These are phyloP conservation scores for Fragaria ananassa DNA, from an alignment of 306 rosid genomes.

Conservation along the genomic window DNA sequence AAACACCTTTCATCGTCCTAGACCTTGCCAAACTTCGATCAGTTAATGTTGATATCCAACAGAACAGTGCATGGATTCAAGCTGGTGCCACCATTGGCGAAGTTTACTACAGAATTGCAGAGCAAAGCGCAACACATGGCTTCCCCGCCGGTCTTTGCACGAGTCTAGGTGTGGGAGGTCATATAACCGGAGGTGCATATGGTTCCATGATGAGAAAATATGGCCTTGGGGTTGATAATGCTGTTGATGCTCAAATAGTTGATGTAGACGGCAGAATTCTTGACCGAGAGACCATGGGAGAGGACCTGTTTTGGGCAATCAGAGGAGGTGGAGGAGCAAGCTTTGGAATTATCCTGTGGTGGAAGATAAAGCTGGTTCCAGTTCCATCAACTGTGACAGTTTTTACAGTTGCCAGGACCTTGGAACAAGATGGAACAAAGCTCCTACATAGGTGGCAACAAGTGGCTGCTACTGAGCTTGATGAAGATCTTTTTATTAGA, in stretches of 20 bases:
- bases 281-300: slow-evolving; percentile 65
- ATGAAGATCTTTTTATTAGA: slow-evolving; percentile 57
- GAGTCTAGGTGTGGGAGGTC: slow-evolving; percentile 71
- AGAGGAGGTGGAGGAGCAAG: slow-evolving; percentile 85
- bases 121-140: slow-evolving; percentile 57
- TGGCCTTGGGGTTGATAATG: slow-evolving; percentile 72
- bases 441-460: slow-evolving; percentile 60
- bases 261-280: slow-evolving; percentile 49
- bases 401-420: slow-evolving; percentile 51
- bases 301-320: slow-evolving; percentile 78
- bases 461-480: slow-evolving; percentile 45
- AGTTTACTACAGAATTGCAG: slow-evolving; percentile 54
- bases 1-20: slow-evolving; percentile 52
- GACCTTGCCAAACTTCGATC: slow-evolving; percentile 60
- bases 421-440: slow-evolving; percentile 56
- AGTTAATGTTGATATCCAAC: slow-evolving; percentile 35
- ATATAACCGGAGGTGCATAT: slow-evolving; percentile 76
- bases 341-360: slow-evolving; percentile 68
- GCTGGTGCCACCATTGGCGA: slow-evolving; percentile 75
- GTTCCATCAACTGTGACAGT: slow-evolving; percentile 66
- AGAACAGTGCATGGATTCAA: slow-evolving; percentile 68
- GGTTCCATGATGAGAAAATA: slow-evolving; percentile 76
- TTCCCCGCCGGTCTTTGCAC: slow-evolving; percentile 75
- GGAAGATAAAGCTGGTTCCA: slow-evolving; percentile 72
- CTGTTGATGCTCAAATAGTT: slow-evolving; percentile 49